Conservation (phyloP, 192 early-diverging fungal species). For the Entomortierella lignicola region DNA sequence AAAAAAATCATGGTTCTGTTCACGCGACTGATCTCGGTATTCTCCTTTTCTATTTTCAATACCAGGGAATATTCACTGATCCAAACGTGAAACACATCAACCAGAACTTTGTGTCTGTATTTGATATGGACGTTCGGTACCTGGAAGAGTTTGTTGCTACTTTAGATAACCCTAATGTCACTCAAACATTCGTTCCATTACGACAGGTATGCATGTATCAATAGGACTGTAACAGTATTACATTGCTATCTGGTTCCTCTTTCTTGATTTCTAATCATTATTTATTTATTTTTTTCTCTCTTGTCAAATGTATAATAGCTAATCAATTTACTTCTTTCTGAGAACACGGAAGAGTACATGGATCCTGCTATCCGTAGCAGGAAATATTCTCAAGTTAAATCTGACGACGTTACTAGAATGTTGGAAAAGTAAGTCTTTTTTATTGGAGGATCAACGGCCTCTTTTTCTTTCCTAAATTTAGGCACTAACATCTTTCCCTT, state of each 20-base stretch:
- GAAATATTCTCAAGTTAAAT: slow-evolving; percentile 74
- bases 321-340: slow-evolving; percentile 70
- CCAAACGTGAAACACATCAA: slow-evolving; percentile 73
- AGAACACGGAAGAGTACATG: slow-evolving; percentile 84
- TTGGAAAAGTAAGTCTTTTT: slow-evolving; percentile 82
- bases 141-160: slow-evolving; percentile 77
- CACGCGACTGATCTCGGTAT: too few relatives aligned
- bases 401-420: slow-evolving; percentile 69
- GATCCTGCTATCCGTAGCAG: slow-evolving; percentile 69
- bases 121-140: slow-evolving; percentile 77
- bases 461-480: not conserved
- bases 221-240: too few relatives aligned
- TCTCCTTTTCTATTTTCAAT: not conserved
- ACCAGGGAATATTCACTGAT: slow-evolving; percentile 65
- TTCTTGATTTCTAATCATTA: not conserved
- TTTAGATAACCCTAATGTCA: slow-evolving; percentile 74
- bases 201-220: slow-evolving; percentile 84
- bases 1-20: too few relatives aligned
- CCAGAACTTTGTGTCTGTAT: slow-evolving; percentile 64
- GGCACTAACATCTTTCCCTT: not conserved
- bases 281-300: not conserved
- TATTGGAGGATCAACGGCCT: too few relatives aligned
- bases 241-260: not conserved
- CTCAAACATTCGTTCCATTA: slow-evolving; percentile 76
- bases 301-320: slow-evolving; percentile 55